Base-by-base conservation (phyloP, 306 rosid genomes). In the Malus sieversii region DNA sequence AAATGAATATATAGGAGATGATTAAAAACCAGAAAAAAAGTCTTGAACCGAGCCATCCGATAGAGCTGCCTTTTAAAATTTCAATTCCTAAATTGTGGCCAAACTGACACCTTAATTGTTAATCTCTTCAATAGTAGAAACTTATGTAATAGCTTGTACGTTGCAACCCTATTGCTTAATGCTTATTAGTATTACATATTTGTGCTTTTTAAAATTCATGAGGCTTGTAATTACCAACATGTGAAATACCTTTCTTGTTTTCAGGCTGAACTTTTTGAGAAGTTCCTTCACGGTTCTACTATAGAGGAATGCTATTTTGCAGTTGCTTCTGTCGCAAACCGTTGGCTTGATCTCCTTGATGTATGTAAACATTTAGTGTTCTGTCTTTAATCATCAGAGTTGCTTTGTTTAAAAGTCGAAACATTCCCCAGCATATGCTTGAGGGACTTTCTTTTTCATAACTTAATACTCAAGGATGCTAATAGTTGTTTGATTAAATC, bases 271-370 rank as follows among this genome's bases (percentile, higher is more conserved):
- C 96, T 95, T 87, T 95, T 95, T 27, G 96, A 92, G 77, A 95
- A 92, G 86, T 95, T 95, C 81, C 93, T 95, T 69, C 91, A 90
- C 20, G 98, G 98, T 40, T 92, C 93, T 82, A 92, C 97, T 52
- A 73, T 95, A 70, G 92, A 88, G 71, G 96, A 90, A 80, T 95
- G 98, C 85, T 95, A 95, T 87, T 87, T 95, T 44, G 91, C 89
- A 51, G 98, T 95, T 3, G 97, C 98, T 76, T 75, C 89, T 74
- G 97, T 90, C 51, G 96, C 98, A 84, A 88, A 95, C 52, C 82
- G 86, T 75, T 95, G 98, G 98, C 97, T 95, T 52, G 98, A 92
- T 86, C 97, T 92, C 83, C 96, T 95, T 83, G 98, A 95, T 88
- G 98, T 95, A 92, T 32, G 97, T 69, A 60, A 81, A 72, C 44